Evolutionary conservation across 805 yeast genomes (phyloP).

Genomic region (Saturnispora galanensis): DNA sequence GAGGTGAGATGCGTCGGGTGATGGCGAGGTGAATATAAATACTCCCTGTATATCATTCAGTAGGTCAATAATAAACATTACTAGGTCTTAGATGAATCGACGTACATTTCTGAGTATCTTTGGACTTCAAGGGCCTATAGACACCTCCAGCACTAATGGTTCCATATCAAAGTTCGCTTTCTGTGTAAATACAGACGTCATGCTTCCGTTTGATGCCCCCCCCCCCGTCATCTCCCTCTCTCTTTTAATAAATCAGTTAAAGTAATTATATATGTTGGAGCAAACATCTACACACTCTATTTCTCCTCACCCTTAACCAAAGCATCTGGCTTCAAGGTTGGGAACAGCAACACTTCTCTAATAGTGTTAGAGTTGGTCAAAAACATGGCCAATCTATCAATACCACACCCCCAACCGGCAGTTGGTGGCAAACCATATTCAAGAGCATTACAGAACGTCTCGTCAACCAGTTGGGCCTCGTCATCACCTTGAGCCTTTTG

Average conservation of each 20-base stretch:
- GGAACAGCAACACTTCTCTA: constrained; percentile 96
- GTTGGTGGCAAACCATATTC: constrained; percentile 99
- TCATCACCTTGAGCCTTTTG: constrained; percentile 99
- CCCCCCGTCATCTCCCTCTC: too few relatives aligned
- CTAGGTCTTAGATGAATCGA: too few relatives aligned
- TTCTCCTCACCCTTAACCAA: constrained; percentile 29
- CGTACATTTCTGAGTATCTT: too few relatives aligned
- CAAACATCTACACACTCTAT: constrained; percentile 1
- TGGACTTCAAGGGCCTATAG: background rate
- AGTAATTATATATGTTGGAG: too few relatives aligned
- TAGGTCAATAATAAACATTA: too few relatives aligned
- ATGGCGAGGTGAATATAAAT: background rate
- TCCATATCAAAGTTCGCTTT: background rate
- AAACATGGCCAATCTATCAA: constrained; percentile 96
- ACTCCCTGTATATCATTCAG: too few relatives aligned
- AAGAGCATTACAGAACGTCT: constrained; percentile 92
- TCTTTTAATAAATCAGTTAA: too few relatives aligned
- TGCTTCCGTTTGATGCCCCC: too few relatives aligned
- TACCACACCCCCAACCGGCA: constrained; percentile 99
- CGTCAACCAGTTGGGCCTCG: constrained; percentile 95
- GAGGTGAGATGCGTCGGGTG: background rate
- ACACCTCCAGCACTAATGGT: background rate
- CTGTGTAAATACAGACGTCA: too few relatives aligned
- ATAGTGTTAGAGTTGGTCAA: constrained; percentile 92
- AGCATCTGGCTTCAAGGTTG: constrained; percentile 94